phyloP scores from a whole-genome alignment of 176 grass and related monocot species.

The Pontederia crassipes region DNA sequence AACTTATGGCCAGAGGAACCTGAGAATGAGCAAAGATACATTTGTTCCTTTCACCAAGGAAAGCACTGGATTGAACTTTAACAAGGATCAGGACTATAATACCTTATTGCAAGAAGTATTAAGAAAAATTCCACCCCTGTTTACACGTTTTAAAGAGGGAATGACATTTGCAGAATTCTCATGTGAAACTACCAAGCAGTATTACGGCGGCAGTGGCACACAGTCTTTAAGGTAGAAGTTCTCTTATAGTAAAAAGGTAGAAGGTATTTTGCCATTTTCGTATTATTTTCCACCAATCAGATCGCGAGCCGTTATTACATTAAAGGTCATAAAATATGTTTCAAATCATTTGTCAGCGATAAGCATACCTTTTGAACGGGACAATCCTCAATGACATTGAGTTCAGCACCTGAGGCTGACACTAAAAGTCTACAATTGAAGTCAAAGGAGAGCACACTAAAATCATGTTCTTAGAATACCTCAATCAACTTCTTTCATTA shows the following conservation, averaged over 20 bases:
- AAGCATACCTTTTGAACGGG: background rate
- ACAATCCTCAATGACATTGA: background rate
- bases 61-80: background rate
- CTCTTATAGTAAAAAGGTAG: too few relatives aligned
- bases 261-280: too few relatives aligned
- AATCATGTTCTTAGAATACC: too few relatives aligned
- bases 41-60: constrained; percentile 1
- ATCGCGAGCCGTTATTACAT: background rate
- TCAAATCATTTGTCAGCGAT: background rate
- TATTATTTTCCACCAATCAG: too few relatives aligned
- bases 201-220: constrained; percentile 60
- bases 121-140: constrained; percentile 51
- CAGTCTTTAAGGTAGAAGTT: constrained; percentile 21
- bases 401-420: background rate
- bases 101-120: constrained; percentile 36
- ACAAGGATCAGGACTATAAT: background rate
- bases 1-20: constrained; percentile 22
- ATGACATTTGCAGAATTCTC: constrained; percentile 96
- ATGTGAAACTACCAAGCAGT: constrained; percentile 75
- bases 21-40: background rate
- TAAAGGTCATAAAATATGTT: background rate
- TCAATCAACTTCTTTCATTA: too few relatives aligned
- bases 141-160: constrained; percentile 53
- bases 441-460: too few relatives aligned
- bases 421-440: background rate